Evolutionary conservation across 768 basidiomycete genomes (phyloP), one percentile per base, ranked within the genome.

Genomic region (Boletus pseudo-olivaceus): DNA sequence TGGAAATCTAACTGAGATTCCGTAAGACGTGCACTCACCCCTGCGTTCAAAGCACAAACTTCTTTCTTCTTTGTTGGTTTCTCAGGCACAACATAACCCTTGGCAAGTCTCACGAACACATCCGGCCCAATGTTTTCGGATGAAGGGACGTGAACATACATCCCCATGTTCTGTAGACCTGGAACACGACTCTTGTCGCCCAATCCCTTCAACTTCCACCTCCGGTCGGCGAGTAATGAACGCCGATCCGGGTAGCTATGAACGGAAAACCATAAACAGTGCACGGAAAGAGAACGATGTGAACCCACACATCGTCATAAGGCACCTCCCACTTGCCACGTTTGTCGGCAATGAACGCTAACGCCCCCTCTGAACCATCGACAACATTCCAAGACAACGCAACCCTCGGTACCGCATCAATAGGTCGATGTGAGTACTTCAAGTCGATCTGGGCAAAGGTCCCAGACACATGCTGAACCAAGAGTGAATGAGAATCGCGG

Each of bases 391-490:
- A 93, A 2, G 85, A 76, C 14, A 81, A 61, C 3, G 87, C 77
- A 1, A 78, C 75, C 7, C 88, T 79, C 15, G 86, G 79, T 27
- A 93, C 74, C 0, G 82, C 75, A 59, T 90, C 87, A 7, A 91
- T 67, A 1, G 89, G 87, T 43, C 79, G 83, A 52, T 77, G 75
- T 10, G 78, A 77, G 40, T 84, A 76, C 19, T 88, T 77, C 27
- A 93, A 67, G 62, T 94, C 92, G 26, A 91, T 73, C 66, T 92
- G 90, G 4, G 87, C 82, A 66, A 94, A 90, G 3, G 82, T 77
- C 17, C 91, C 91, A 27, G 84, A 90, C 1, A 78, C 76, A 66
- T 90, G 87, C 45, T 87, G 81, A 0, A 85, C 78, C 82, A 86
- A 88, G 15, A 93, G 70, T 7, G 82, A 78, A 70, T 92, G 83